Conservation (phyloP, 2,329 filamentous ascomycete species). For the Botryotinia calthae region DNA sequence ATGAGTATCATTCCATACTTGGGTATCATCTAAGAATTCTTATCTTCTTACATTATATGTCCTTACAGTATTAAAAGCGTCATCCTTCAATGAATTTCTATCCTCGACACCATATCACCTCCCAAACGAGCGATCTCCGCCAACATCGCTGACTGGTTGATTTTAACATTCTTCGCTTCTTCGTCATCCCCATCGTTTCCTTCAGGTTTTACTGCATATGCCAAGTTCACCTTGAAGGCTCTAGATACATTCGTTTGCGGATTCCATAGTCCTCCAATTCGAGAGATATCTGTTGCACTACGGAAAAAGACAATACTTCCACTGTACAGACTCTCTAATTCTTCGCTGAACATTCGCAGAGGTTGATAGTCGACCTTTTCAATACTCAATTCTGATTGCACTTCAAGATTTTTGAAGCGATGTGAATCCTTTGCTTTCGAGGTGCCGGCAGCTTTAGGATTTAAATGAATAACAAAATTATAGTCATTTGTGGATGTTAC, state of each 20-base stretch:
- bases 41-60: background rate
- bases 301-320: conserved; percentile 77
- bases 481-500: conserved; percentile 71
- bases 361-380: conserved; percentile 57
- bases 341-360: conserved; percentile 59
- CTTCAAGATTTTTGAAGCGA: conserved; percentile 78
- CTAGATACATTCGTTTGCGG: conserved; percentile 47
- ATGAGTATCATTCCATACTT: background rate
- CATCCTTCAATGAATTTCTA: conserved; percentile 47
- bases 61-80: background rate
- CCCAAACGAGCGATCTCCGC: conserved; percentile 70
- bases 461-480: conserved; percentile 77
- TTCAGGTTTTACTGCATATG: conserved; percentile 58
- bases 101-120: conserved; percentile 63
- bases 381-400: conserved; percentile 47
- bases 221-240: conserved; percentile 67
- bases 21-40: conserved; percentile 4
- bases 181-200: conserved; percentile 36
- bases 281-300: conserved; percentile 55
- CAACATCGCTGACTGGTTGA: conserved; percentile 67
- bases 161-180: conserved; percentile 50
- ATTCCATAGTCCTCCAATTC: conserved; percentile 65
- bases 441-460: conserved; percentile 36
- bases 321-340: conserved; percentile 66
- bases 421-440: conserved; percentile 41